These are phyloP conservation scores for Discostella stelligeroides DNA, from an alignment of 108 stramenopile species.

Conservation along the genomic window DNA sequence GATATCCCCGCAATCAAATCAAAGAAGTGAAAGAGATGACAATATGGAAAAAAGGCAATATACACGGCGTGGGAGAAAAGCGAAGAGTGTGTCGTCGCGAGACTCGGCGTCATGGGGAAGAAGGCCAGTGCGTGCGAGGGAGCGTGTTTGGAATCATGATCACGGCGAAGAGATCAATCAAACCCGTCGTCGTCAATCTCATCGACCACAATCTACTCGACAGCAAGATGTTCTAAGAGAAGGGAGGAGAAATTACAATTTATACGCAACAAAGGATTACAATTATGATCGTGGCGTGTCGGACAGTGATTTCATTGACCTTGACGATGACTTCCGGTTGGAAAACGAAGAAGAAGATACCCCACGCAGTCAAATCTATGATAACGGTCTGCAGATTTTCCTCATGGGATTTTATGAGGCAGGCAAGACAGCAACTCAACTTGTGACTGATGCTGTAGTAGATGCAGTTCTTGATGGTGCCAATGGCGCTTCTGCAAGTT, in stretches of 20 bases:
- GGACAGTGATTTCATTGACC: constrained; percentile 7
- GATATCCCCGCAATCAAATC: too few relatives aligned
- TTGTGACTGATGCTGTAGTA: constrained; percentile 5
- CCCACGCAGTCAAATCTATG: background rate
- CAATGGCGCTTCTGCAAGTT: too few relatives aligned
- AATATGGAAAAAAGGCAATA: background rate
- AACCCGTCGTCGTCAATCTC: constrained; percentile 1
- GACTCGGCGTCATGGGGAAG: background rate
- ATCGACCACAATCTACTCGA: constrained; percentile 4
- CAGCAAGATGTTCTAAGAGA: background rate
- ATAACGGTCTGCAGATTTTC: constrained; percentile 47
- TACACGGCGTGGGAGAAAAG: background rate
- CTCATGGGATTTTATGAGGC: constrained; percentile 49
- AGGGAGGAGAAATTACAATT: constrained; percentile 19
- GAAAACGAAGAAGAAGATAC: constrained; percentile 8
- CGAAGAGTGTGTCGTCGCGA: background rate
- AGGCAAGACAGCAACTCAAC: constrained; percentile 37
- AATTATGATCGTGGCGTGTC: background rate
- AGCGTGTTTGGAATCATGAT: background rate
- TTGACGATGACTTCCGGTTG: constrained; percentile 1
- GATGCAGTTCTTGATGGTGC: background rate
- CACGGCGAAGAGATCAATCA: background rate
- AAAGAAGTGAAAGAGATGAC: too few relatives aligned
- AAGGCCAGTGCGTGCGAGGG: background rate
- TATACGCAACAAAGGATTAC: constrained; percentile 8